Conservation (phyloP, 139 green algal genomes). For the Nannochloris sp. region DNA sequence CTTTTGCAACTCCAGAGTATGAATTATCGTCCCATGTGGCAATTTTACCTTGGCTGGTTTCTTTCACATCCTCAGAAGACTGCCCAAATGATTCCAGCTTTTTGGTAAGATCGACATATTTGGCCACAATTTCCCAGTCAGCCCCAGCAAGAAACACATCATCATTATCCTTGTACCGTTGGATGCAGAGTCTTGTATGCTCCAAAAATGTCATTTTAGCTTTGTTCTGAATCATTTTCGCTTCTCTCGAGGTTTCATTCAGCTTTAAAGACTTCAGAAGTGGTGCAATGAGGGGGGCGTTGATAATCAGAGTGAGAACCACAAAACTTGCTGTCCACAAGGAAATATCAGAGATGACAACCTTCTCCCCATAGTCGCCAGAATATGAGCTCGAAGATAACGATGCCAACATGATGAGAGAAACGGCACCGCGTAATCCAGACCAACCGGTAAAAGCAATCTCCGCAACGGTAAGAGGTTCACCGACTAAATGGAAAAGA, state of each 20-base stretch:
- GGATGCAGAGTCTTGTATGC: constrained; percentile 35
- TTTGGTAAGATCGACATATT: constrained; percentile 31
- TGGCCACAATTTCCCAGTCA: constrained; percentile 57
- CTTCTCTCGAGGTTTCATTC: constrained; percentile 14
- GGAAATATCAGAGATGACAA: constrained; percentile 39
- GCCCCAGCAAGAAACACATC: constrained; percentile 55
- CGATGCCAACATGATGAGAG: constrained; percentile 69
- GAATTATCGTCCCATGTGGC: not conserved
- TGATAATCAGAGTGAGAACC: constrained; percentile 74
- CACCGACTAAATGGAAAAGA: constrained; percentile 14
- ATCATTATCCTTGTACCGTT: constrained; percentile 46
- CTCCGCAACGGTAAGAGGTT: constrained; percentile 35
- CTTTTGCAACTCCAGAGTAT: too few species aligned
- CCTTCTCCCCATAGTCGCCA: too few species aligned
- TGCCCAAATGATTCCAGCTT: not conserved
- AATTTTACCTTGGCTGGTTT: not conserved
- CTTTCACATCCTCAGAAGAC: too few species aligned
- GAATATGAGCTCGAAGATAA: constrained; percentile 19
- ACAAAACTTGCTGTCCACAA: constrained; percentile 71
- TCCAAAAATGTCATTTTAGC: constrained; percentile 40
- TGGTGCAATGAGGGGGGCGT: constrained; percentile 39
- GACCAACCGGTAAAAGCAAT: constrained; percentile 52
- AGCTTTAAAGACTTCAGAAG: constrained; percentile 27
- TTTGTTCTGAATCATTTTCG: constrained; percentile 31
- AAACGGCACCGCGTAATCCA: constrained; percentile 65